phyloP scores from a whole-genome alignment of 164 flowering plant genomes.

The Vitis amurensis region DNA sequence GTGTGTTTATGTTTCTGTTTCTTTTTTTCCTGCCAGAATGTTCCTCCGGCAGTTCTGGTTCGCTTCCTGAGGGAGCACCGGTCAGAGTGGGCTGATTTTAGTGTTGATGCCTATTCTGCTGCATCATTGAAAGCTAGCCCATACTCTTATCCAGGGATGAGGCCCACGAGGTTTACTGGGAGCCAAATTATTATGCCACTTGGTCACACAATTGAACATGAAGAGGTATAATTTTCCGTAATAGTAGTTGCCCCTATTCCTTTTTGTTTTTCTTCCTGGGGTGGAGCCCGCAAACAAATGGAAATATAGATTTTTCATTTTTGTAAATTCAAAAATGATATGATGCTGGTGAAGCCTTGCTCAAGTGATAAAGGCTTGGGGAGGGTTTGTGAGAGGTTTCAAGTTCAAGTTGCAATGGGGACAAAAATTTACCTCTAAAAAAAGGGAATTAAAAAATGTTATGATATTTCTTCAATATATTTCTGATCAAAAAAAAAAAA shows the following conservation, averaged over 20 bases:
- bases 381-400: no score
- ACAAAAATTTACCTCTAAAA: no score
- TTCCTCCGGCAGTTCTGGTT: constrained; percentile 78
- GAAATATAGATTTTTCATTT: no score
- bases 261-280: no score
- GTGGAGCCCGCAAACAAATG: no score
- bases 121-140: constrained; percentile 69
- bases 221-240: constrained; percentile 53
- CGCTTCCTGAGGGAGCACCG: constrained; percentile 93
- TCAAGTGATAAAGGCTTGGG: no score
- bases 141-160: constrained; percentile 62
- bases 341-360: no score
- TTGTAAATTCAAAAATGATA: no score
- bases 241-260: neutral
- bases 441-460: no score
- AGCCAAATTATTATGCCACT: constrained; percentile 88
- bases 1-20: neutral
- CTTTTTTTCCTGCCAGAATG: constrained; percentile 53
- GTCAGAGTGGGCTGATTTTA: constrained; percentile 95
- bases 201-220: constrained; percentile 87
- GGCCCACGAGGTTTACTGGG: constrained; percentile 76
- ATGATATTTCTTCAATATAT: no score
- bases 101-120: constrained; percentile 84
- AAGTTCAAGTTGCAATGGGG: no score
- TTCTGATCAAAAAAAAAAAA: no score